A percentile compares a stretch with the other conserved stretches of the same genome.
phyloP scores from a whole-genome alignment of 2,329 filamentous ascomycete species.

The Sarocladium kiliense region DNA sequence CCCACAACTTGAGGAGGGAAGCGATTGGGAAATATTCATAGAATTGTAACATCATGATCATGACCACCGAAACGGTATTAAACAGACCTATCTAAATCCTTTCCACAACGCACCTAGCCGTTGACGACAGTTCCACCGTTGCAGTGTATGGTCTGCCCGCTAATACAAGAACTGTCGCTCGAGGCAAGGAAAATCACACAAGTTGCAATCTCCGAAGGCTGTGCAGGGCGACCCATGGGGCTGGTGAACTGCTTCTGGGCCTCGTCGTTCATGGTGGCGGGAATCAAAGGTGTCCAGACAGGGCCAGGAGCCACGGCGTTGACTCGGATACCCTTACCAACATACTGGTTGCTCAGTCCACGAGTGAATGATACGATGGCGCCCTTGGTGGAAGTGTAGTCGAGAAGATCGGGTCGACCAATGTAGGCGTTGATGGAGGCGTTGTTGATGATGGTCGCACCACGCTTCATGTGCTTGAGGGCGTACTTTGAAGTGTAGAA shows the following conservation, averaged over 20 bases:
- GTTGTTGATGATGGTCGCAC: constrained; percentile 79
- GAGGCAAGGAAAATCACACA: constrained; percentile 79
- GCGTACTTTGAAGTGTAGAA: constrained; percentile 78
- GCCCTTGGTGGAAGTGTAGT: constrained; percentile 77
- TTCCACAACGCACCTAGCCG: constrained; percentile 26
- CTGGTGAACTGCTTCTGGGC: constrained; percentile 68
- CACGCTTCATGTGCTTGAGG: constrained; percentile 68
- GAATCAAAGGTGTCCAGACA: constrained; percentile 73
- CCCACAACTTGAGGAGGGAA: background rate
- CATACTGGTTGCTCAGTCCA: constrained; percentile 68
- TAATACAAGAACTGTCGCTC: constrained; percentile 67
- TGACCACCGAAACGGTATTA: background rate
- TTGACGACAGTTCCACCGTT: constrained; percentile 46
- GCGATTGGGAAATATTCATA: too few species aligned
- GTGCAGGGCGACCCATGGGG: constrained; percentile 72
- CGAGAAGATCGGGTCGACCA: constrained; percentile 72
- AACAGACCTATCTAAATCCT: background rate
- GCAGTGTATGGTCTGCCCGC: constrained; percentile 60
- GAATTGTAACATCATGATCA: background rate
- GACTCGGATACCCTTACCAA: constrained; percentile 67
- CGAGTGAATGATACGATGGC: constrained; percentile 77
- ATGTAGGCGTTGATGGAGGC: constrained; percentile 80
- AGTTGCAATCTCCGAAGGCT: constrained; percentile 77
- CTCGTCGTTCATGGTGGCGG: constrained; percentile 64
- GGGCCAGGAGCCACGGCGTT: constrained; percentile 75